A percentile compares a stretch with the other conserved stretches of the same genome.
These are phyloP conservation scores for Vigna mungo DNA, from an alignment of 306 rosid species.

Conservation along the genomic window DNA sequence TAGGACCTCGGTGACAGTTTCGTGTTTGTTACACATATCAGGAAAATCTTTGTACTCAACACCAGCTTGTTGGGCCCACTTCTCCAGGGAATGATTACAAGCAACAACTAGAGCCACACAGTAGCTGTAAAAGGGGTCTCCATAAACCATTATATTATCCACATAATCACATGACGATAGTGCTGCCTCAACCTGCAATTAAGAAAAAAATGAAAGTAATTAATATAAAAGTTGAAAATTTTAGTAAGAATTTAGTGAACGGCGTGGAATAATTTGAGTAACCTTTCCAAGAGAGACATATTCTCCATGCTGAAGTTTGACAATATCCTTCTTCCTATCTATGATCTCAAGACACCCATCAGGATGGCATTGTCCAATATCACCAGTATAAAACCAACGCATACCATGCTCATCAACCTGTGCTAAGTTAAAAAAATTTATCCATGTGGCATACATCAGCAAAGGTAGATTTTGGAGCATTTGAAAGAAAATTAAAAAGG, in stretches of 20 bases:
- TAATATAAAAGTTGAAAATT: not conserved
- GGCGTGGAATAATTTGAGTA: constrained; percentile 23
- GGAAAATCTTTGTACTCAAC: constrained; percentile 58
- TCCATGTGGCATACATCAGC: not conserved
- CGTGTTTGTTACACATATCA: constrained; percentile 79
- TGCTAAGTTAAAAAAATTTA: constrained; percentile 15
- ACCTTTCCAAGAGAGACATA: constrained; percentile 96
- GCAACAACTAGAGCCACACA: constrained; percentile 84
- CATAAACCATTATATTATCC: constrained; percentile 78
- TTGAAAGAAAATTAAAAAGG: constrained; percentile 10
- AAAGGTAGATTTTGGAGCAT: constrained; percentile 20
- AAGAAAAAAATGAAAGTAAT: constrained; percentile 30
- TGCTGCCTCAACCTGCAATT: constrained; percentile 84
- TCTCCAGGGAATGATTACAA: constrained; percentile 58
- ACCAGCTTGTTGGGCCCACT: constrained; percentile 84
- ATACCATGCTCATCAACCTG: constrained; percentile 85
- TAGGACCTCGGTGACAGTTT: constrained; percentile 72
- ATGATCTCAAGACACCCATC: constrained; percentile 94
- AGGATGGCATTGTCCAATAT: constrained; percentile 78
- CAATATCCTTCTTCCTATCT: constrained; percentile 92
- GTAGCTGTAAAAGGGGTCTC: constrained; percentile 79
- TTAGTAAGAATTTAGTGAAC: not conserved
- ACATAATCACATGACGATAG: constrained; percentile 65
- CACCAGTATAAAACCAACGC: constrained; percentile 90
- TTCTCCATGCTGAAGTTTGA: constrained; percentile 98